Conservation (phyloP, 495 filamentous ascomycete species). For the Trichoderma asperelloides region DNA sequence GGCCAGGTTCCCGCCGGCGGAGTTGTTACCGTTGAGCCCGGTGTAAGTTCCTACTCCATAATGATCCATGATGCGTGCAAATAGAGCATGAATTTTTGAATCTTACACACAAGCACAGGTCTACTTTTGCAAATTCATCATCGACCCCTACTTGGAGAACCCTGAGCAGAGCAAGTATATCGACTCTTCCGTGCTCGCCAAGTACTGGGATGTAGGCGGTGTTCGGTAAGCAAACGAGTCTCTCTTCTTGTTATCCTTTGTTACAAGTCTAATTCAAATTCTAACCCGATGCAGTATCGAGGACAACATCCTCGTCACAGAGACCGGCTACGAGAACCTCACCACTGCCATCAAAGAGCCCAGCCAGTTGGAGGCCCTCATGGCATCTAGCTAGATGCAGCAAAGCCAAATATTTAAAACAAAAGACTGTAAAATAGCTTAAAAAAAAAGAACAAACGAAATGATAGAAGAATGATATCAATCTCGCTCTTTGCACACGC, state of each 20-base stretch:
- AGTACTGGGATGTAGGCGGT: conserved; percentile 85
- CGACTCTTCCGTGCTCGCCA: conserved; percentile 60
- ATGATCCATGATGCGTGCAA: not conserved
- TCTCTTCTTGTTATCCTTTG: not conserved
- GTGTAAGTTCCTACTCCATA: conserved; percentile 38
- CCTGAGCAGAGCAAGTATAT: conserved; percentile 63
- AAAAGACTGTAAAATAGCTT: not conserved
- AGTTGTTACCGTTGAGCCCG: conserved; percentile 87
- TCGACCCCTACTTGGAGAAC: conserved; percentile 70
- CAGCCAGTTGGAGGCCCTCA: conserved; percentile 51
- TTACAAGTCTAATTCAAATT: not conserved
- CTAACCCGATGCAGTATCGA: conserved; percentile 31
- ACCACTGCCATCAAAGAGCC: conserved; percentile 67
- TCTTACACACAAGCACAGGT: conserved; percentile 39
- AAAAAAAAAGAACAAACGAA: not conserved
- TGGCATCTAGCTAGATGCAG: not conserved
- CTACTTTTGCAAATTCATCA: conserved; percentile 91
- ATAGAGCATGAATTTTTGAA: too few species aligned
- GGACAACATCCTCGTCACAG: conserved; percentile 72
- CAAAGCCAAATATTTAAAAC: not conserved
- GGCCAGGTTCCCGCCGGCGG: conserved; percentile 63
- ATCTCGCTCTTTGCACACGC: not conserved
- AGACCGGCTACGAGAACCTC: conserved; percentile 68
- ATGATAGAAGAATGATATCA: not conserved
- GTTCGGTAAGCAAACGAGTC: conserved; percentile 42